A percentile compares a stretch with the other conserved stretches of the same genome.
Evolutionary conservation across 2,329 filamentous ascomycete species (phyloP).

Genomic region (Lachnellula cervina): DNA sequence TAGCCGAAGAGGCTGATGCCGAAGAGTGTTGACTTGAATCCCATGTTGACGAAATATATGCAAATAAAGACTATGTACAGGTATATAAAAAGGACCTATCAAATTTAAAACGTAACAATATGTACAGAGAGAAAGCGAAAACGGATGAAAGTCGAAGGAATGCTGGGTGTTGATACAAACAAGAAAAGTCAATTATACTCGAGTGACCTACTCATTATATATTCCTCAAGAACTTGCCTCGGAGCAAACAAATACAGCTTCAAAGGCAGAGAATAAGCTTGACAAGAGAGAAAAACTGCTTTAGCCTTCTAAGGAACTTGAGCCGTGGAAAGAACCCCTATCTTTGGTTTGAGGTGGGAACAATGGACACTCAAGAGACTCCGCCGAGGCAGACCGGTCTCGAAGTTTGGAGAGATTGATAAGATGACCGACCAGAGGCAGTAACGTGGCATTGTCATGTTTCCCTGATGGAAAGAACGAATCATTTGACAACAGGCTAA

Average conservation of each 20-base stretch:
- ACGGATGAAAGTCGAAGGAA: too few relatives aligned
- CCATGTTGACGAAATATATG: conserved; percentile 4
- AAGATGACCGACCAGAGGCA: not conserved
- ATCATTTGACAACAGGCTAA: conserved; percentile 2
- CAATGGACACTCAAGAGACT: not conserved
- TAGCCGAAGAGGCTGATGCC: conserved; percentile 9
- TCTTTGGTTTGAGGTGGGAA: too few relatives aligned
- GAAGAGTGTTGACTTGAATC: conserved; percentile 1
- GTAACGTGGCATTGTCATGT: conserved; percentile 10
- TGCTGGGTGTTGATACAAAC: too few relatives aligned
- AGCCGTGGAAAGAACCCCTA: not conserved
- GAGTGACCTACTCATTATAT: too few relatives aligned
- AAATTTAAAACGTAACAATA: too few relatives aligned
- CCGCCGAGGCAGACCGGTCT: not conserved
- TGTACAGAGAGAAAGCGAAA: too few relatives aligned
- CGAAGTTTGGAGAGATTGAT: not conserved
- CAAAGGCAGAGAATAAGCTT: not conserved
- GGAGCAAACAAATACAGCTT: too few relatives aligned
- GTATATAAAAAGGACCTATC: not conserved
- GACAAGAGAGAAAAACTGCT: not conserved
- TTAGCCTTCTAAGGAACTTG: not conserved
- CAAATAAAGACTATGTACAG: not conserved
- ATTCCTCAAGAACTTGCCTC: too few relatives aligned
- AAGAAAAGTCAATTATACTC: too few relatives aligned
- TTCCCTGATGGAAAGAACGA: not conserved